phyloP scores from a whole-genome alignment of 2,329 filamentous ascomycete genomes.

The Talaromyces sp. region DNA sequence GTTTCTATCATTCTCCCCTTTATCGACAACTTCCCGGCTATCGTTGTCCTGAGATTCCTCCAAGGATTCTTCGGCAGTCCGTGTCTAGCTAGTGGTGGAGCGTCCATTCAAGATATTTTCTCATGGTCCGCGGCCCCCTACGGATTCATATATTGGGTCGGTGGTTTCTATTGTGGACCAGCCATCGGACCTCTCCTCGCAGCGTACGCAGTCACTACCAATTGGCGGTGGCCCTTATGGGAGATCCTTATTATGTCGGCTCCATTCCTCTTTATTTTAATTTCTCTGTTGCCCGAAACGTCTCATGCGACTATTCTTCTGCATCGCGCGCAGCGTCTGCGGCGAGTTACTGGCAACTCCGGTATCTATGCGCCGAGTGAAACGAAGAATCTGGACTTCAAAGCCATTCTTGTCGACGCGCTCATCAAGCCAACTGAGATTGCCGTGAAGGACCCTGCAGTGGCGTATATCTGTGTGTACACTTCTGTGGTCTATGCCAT shows the following conservation, averaged over 20 bases:
- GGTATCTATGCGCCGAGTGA: no score
- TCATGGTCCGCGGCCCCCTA: constrained; percentile 53
- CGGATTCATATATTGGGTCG: constrained; percentile 55
- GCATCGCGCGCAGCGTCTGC: neutral
- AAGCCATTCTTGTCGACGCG: no score
- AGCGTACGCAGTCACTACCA: constrained; percentile 52
- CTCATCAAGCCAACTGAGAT: neutral
- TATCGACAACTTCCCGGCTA: constrained; percentile 55
- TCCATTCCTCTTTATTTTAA: constrained; percentile 45
- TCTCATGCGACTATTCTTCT: neutral
- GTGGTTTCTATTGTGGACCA: constrained; percentile 40
- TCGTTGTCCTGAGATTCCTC: constrained; percentile 61
- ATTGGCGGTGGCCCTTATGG: constrained; percentile 56
- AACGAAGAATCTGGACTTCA: no score
- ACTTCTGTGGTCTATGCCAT: constrained; percentile 54
- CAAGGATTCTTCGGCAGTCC: constrained; percentile 62
- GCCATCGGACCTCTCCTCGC: constrained; percentile 58
- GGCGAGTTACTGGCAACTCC: no score
- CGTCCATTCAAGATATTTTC: constrained; percentile 45
- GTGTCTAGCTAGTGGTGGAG: constrained; percentile 55
- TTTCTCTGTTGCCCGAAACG: neutral
- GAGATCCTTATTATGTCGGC: constrained; percentile 59
- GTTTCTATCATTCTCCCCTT: constrained; percentile 61
- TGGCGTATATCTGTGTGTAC: neutral
- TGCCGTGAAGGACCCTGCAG: neutral